Percentiles rank a stretch among this genome's conserved stretches.
Conservation (phyloP, 768 basidiomycete genomes). For the Pulveroboletus sp. region DNA sequence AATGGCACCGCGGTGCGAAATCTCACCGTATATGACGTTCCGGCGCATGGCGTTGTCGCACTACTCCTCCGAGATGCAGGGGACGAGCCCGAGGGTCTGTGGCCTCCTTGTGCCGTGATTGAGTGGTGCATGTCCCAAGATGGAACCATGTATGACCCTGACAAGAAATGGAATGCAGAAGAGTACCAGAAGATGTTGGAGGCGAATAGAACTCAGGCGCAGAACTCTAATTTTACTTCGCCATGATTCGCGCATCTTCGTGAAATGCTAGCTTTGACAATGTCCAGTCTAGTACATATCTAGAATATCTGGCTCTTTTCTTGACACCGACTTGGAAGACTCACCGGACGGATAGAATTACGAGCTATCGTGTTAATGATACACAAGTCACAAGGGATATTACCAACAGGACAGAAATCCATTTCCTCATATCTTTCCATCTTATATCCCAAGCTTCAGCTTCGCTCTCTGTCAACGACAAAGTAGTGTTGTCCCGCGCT, state of each 20-base stretch:
- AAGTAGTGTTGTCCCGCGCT: not conserved
- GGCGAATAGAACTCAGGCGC: not conserved
- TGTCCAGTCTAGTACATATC: not conserved
- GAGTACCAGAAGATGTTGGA: constrained; percentile 3
- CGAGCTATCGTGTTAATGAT: constrained; percentile 17
- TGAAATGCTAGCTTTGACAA: not conserved
- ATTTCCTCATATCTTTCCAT: constrained; percentile 29
- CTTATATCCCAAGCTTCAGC: constrained; percentile 10
- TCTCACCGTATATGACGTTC: constrained; percentile 52
- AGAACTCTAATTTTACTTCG: not conserved
- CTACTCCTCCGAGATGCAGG: constrained; percentile 64
- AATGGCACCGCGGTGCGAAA: constrained; percentile 65
- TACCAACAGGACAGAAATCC: constrained; percentile 26
- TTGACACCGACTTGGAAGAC: not conserved
- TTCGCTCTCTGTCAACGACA: not conserved
- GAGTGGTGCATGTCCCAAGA: constrained; percentile 62
- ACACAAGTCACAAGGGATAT: constrained; percentile 28
- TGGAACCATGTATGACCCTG: constrained; percentile 42
- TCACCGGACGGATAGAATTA: not conserved
- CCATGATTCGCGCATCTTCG: not conserved
- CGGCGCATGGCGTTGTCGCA: constrained; percentile 68
- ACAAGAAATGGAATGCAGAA: constrained; percentile 25
- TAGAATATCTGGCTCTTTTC: not conserved
- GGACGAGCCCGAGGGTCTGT: constrained; percentile 57
- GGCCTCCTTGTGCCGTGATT: constrained; percentile 54